phyloP scores from a whole-genome alignment of 2,329 filamentous ascomycete genomes.

The Biscogniauxia sp. region DNA sequence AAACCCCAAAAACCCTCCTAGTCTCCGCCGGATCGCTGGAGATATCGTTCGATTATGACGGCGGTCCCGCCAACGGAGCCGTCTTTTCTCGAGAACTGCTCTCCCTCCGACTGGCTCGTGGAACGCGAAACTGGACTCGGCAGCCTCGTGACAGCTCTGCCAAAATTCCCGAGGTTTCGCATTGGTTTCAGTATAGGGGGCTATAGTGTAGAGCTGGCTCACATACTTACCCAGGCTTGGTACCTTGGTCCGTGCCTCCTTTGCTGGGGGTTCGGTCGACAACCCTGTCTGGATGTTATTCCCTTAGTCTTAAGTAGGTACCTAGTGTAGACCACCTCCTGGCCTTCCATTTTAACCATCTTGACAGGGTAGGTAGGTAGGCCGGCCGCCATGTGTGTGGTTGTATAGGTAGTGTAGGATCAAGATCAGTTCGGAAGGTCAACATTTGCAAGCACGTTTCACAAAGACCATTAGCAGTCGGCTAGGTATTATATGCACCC shows the following conservation, averaged over 20 bases:
- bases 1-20: neutral
- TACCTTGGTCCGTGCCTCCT: neutral
- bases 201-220: conserved; percentile 1
- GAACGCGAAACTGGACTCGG: conserved; percentile 8
- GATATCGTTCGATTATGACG: conserved; percentile 24
- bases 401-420: neutral
- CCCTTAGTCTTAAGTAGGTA: too few species aligned
- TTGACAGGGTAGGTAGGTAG: neutral
- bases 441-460: neutral
- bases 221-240: neutral
- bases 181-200: conserved; percentile 24
- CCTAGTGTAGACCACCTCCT: too few species aligned
- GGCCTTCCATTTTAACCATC: neutral
- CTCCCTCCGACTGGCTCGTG: conserved; percentile 6
- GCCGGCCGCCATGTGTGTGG: too few species aligned
- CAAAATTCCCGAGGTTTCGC: conserved; percentile 26
- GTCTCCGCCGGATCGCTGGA: neutral
- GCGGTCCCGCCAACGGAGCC: conserved; percentile 1
- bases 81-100: conserved; percentile 4
- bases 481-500: neutral
- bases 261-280: neutral
- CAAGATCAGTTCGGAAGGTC: neutral
- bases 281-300: neutral
- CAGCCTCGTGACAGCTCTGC: conserved; percentile 13
- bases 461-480: neutral